Percentiles rank a stretch among this genome's conserved stretches.
Evolutionary conservation across 163 green algal species (phyloP).

Genomic region (Prototheca stagnorum): DNA sequence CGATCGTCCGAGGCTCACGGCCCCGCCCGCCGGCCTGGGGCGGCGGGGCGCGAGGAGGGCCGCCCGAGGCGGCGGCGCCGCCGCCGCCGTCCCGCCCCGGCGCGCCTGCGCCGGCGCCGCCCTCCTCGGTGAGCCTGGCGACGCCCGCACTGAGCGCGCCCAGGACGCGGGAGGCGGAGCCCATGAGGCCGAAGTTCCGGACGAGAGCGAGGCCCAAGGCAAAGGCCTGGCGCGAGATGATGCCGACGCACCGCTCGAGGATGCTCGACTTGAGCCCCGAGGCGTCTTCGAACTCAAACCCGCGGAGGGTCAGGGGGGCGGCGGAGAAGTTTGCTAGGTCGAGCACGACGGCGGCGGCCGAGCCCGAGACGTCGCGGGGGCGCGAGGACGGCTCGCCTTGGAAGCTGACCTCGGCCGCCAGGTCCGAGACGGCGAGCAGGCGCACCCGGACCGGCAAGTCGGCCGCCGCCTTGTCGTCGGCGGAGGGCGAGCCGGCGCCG

Average conservation of each 20-base stretch:
- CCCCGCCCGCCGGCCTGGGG: background rate
- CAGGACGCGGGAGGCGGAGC: constrained; percentile 27
- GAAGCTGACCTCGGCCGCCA: constrained; percentile 25
- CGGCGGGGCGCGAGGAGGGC: too few species aligned
- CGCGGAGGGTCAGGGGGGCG: constrained; percentile 24
- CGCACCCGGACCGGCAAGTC: constrained; percentile 25
- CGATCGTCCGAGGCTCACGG: constrained; percentile 14
- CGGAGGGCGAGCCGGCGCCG: too few species aligned
- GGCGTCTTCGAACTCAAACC: constrained; percentile 26
- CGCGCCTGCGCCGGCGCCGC: background rate
- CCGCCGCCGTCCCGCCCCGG: background rate
- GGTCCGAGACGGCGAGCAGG: constrained; percentile 12
- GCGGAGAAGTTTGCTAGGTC: constrained; percentile 42
- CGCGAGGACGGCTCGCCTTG: constrained; percentile 22
- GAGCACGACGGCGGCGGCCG: constrained; percentile 9
- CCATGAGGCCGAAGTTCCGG: constrained; percentile 38
- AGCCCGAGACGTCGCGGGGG: constrained; percentile 21
- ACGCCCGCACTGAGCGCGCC: constrained; percentile 26
- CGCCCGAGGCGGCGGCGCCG: background rate
- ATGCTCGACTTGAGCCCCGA: constrained; percentile 22
- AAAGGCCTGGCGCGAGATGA: constrained; percentile 19
- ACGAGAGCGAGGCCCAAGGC: constrained; percentile 25
- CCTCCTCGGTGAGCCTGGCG: constrained; percentile 12
- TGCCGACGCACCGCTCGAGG: constrained; percentile 1
- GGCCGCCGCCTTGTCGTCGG: constrained; percentile 7